Conservation (phyloP, 1,284 basidiomycete species). For the Pascua guehoae region DNA sequence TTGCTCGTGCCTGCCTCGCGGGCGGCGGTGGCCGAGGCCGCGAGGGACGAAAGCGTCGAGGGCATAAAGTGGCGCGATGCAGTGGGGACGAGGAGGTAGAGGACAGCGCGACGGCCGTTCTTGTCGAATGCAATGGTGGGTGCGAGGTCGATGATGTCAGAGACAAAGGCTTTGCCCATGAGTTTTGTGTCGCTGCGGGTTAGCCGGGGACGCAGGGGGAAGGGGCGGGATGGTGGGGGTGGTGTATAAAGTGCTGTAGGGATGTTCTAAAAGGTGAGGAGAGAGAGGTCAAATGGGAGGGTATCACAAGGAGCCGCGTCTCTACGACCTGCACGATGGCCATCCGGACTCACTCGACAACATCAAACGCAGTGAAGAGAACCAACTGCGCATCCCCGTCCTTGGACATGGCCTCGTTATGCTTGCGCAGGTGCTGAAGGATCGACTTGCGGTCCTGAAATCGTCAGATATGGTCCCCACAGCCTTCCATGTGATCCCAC, state of each 20-base stretch:
- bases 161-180: constrained; percentile 68
- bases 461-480: too few relatives aligned
- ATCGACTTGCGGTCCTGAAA: constrained; percentile 78
- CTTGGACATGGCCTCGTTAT: constrained; percentile 75
- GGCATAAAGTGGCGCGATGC: constrained; percentile 77
- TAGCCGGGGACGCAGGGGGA: constrained; percentile 47
- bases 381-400: constrained; percentile 84
- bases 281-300: too few relatives aligned
- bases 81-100: constrained; percentile 75
- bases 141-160: constrained; percentile 53
- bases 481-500: too few relatives aligned
- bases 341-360: constrained; percentile 57
- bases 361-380: constrained; percentile 78
- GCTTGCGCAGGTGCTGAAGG: constrained; percentile 77
- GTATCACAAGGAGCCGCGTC: too few relatives aligned
- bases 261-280: too few relatives aligned
- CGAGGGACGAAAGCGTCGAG: constrained; percentile 63
- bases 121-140: constrained; percentile 53
- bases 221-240: too few relatives aligned
- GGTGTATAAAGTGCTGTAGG: too few relatives aligned
- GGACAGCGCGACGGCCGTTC: constrained; percentile 64
- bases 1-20: constrained; percentile 62
- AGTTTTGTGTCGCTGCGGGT: constrained; percentile 67
- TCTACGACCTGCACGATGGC: constrained; percentile 50
- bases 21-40: constrained; percentile 61